Base-by-base conservation (phyloP, 2,329 filamentous ascomycete genomes). In the Aspergillus aculeatus region DNA sequence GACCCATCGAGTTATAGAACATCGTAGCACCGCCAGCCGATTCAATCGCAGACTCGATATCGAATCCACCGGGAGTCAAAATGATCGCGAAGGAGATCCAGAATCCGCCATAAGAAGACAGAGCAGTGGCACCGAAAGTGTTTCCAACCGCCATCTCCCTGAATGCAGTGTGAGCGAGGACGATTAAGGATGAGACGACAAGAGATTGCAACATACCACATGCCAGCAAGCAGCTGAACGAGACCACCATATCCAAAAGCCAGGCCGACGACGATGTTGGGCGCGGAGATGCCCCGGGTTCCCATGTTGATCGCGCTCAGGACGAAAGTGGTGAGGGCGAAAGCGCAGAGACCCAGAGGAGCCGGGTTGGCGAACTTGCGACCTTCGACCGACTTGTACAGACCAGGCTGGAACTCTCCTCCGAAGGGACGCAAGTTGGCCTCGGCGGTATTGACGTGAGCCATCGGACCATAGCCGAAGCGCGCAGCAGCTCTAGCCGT, bases 91-190 rank as follows among this genome's bases (percentile, higher is more conserved):
- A 89, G 12, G 82, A 81, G 70, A 94, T 84, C 91, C 91, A 94
- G 83, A 94, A 94, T 64, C 90, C 90, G 68, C 91, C 90, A 71
- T 91, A 94, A 0, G 90, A 93, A 10, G 89, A 90, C 59, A 94
- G 79, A 21, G 90, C 89, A 24, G 90, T 93, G 55, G 89, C 90
- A 82, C 90, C 90, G 66, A 94, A 93, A 11, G 91, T 94, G 82
- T 94, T 94, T 59, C 90, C 90, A n/a, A 91, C 83, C 38, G 90
- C 89, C 85, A 94, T 91, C 80, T 94, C 90, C 89, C 89, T 91
- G 63, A 16, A 26, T n/a, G 24, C 51, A 10, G 23, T 59, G 35
- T 62, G 57, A 51, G 53, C 16, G 12, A 9, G 54, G 31, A 38
- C 24, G n/a, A 23, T 35, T 56, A 16, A 52, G 14, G 21, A 24